These are phyloP conservation scores for Closterium sp. DNA, from an alignment of 139 green algal species.

Conservation along the genomic window DNA sequence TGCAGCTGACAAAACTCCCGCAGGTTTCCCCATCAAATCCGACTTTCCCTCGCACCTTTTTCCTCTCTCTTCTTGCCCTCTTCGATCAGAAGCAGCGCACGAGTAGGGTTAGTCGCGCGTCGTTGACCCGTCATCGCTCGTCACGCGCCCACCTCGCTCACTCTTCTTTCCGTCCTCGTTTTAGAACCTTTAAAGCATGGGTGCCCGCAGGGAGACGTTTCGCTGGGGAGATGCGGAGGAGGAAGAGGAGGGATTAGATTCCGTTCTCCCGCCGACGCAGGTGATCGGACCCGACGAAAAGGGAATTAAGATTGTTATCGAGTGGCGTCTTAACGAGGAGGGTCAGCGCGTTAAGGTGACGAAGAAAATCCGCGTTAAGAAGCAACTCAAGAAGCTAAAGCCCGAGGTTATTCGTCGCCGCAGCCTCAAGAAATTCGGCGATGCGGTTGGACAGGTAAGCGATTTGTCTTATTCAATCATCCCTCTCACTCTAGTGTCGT, in stretches of 20 bases:
- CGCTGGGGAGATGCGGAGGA: slow-evolving; percentile 6
- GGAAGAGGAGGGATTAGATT: not conserved
- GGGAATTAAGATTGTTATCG: slow-evolving; percentile 83
- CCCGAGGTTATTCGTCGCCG: slow-evolving; percentile 61
- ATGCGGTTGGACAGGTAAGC: slow-evolving; percentile 60
- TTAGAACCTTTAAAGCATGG: not conserved
- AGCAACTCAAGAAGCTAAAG: slow-evolving; percentile 87
- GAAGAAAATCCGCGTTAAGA: slow-evolving; percentile 69
- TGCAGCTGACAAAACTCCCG: no score
- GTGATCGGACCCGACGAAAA: slow-evolving; percentile 44
- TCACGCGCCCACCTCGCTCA: not conserved
- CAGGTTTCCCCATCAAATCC: no score
- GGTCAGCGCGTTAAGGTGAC: slow-evolving; percentile 85
- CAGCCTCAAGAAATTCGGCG: slow-evolving; percentile 85
- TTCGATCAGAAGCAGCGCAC: not conserved
- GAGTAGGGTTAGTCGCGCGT: not conserved
- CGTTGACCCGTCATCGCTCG: not conserved
- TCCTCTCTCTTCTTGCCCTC: not conserved
- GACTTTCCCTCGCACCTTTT: not conserved
- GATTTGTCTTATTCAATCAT: no score
- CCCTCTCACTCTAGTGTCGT: not conserved
- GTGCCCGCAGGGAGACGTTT: not conserved
- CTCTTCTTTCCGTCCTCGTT: not conserved
- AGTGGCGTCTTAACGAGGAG: slow-evolving; percentile 77
- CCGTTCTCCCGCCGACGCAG: slow-evolving; percentile 3